Base-by-base conservation (phyloP, 257 asterid genomes). In the Lavandula angustifolia region DNA sequence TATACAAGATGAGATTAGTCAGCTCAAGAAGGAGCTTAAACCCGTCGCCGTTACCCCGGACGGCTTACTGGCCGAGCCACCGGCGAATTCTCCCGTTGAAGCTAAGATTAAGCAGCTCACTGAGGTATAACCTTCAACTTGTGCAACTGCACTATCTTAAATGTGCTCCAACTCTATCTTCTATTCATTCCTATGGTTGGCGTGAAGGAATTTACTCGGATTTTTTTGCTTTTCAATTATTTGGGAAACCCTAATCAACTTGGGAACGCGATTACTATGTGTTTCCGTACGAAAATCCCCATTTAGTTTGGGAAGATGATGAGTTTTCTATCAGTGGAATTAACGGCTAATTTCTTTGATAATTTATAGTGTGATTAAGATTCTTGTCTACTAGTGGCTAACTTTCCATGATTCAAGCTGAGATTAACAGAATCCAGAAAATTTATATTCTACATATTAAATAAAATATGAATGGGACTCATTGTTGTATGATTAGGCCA, bases 81-180 rank as follows among this genome's bases (percentile, higher is more conserved):
- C 92, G 0, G 14, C 43, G 43, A 80, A 89, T 2, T 89, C 99
- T 2, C 99, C 97, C 16, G 11, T 87, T 33, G 95, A 92, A 42
- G 43, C 82, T 77, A 77, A 83, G 76, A 89, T 92, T 73, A 87
- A 79, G 83, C 90, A 85, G 74, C 99, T 92, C 79, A 71, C 87
- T 47, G 89, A 87, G 96, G 99, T 92, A 53, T 31, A 1, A 5
- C 6, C 3, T 37, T 9, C n/a, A 2, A 8, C 10, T 40, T 9
- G 0, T 40, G 46, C n/a, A 38, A 6, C 7, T 38, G 43, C 27
- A 22, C 27, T 22, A 22, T 22, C 27, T 22, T 22, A 22, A 22
- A 22, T 22, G 27, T 22, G 27, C 27, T 2, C 41, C 5, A 31
- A 5, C 12, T 31, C 13, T 31, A 5, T 12, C 9, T 17, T 58